Percentiles rank a stretch among this genome's conserved stretches.
Evolutionary conservation across 176 grass and related monocot genomes (phyloP).

Genomic region (Juncus effusus): DNA sequence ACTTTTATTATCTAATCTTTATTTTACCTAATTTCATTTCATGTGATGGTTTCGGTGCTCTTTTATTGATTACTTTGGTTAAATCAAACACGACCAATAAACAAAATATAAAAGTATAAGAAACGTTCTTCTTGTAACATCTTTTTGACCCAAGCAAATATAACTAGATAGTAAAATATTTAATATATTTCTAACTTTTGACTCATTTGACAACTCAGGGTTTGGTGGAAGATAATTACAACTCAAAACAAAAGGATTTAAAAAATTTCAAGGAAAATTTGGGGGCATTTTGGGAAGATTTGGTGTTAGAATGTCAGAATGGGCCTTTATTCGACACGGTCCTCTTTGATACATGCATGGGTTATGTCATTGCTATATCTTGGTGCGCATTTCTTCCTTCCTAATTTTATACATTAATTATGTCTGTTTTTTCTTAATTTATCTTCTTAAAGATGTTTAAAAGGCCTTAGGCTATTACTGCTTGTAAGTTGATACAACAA

Average conservation of each 20-base stretch:
- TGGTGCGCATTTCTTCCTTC: constrained; percentile 46
- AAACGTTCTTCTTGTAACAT: too few relatives aligned
- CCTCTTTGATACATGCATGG: constrained; percentile 74
- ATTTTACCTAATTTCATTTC: constrained; percentile 15
- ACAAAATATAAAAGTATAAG: too few relatives aligned
- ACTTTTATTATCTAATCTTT: constrained; percentile 18
- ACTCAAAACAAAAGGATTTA: constrained; percentile 76
- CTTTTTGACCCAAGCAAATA: too few relatives aligned
- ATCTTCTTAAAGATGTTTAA: too few relatives aligned
- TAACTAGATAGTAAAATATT: too few relatives aligned
- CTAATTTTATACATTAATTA: constrained; percentile 27
- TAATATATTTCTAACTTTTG: not conserved
- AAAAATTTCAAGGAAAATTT: constrained; percentile 94
- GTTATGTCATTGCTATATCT: constrained; percentile 78
- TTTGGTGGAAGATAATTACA: constrained; percentile 81
- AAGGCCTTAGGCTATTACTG: too few relatives aligned
- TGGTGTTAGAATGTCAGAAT: constrained; percentile 92
- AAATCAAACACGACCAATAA: too few relatives aligned
- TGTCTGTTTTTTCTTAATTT: constrained; percentile 4
- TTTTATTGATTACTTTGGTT: too few relatives aligned
- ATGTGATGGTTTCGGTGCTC: not conserved
- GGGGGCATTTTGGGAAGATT: constrained; percentile 73
- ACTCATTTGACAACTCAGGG: constrained; percentile 41
- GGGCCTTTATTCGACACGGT: constrained; percentile 77
- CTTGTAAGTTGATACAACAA: too few relatives aligned